Conservation (phyloP, 495 filamentous ascomycete genomes). For the Letharia lupina region DNA sequence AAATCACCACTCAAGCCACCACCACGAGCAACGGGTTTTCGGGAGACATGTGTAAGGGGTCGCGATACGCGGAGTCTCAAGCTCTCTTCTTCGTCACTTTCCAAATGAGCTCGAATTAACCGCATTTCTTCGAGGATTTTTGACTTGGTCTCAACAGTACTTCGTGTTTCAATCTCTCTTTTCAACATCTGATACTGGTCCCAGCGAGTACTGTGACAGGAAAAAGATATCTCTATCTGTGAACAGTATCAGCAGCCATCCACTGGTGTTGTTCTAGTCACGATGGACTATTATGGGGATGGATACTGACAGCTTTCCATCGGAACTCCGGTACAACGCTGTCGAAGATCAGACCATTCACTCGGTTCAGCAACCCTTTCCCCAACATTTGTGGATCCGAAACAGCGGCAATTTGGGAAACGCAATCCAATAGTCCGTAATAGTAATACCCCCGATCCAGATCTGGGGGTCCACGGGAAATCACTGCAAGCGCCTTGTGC, state of each 20-base stretch:
- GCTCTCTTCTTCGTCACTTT: not conserved
- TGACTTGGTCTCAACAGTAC: not conserved
- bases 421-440: constrained; percentile 9
- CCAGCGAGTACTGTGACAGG: not conserved
- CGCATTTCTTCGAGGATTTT: not conserved
- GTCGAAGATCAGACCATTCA: constrained; percentile 4
- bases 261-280: no score
- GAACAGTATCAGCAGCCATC: not conserved
- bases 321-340: constrained; percentile 9
- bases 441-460: constrained; percentile 7
- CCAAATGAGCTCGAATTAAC: not conserved
- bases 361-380: not conserved
- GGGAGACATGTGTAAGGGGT: not conserved
- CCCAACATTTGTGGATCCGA: not conserved
- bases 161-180: not conserved
- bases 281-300: not conserved
- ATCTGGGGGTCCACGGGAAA: constrained; percentile 1
- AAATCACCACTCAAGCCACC: not conserved
- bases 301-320: constrained; percentile 18
- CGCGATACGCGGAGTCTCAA: not conserved
- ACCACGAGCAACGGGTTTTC: not conserved
- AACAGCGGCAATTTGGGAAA: constrained; percentile 2
- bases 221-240: constrained; percentile 2
- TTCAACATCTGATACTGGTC: not conserved
- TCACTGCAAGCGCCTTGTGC: not conserved